Evolutionary conservation across 2,329 filamentous ascomycete species (phyloP), one percentile per base, ranked within the genome.

Genomic region (Penicillium capsulatum): DNA sequence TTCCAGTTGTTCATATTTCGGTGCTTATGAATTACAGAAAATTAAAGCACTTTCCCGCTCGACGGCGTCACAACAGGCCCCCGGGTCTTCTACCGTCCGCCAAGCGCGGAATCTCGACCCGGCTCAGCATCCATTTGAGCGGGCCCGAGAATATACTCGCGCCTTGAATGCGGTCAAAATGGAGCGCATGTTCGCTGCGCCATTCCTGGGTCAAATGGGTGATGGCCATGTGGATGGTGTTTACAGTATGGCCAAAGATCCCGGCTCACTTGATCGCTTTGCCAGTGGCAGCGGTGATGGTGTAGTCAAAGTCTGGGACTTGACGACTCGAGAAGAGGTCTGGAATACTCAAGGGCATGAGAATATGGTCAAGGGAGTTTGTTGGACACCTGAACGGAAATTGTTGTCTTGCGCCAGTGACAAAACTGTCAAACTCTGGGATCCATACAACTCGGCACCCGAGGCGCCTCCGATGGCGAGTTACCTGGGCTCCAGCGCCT

Each of bases 161-260:
- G 83, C 83, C 8, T 71, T 86, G 45, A 86, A 88, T 78, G 90
- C 90, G 17, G 88, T 89, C 42, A 96, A 96, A 66, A 71, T 96
- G 46, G 88, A 95, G 69, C 84, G 90, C 54, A 91, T 96, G 84
- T 94, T 94, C 65, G 83, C 83, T 19, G 75, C 82, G 37, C 86
- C 86, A 3, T 95, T 95, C 59, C 70, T 98, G 31, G 86, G 78
- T 1, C 87, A 96, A 64, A 79, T 98, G 16, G 91, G 91, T 38
- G 76, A 80, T 20, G 91, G 92, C 14, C 92, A 98, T 67, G 86
- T 96, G 40, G 92, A 98, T 59, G 92, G 92, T 48, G 81, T 86
- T 7, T 92, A 91, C 64, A 79, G 79, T 24, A 80, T 92, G 64
- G 83, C 84, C 44, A 89, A 89, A 64, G 87, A 92, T 54, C 84